phyloP scores from a whole-genome alignment of 2,329 filamentous ascomycete species.

The Torrubiellomyces zombiae region DNA sequence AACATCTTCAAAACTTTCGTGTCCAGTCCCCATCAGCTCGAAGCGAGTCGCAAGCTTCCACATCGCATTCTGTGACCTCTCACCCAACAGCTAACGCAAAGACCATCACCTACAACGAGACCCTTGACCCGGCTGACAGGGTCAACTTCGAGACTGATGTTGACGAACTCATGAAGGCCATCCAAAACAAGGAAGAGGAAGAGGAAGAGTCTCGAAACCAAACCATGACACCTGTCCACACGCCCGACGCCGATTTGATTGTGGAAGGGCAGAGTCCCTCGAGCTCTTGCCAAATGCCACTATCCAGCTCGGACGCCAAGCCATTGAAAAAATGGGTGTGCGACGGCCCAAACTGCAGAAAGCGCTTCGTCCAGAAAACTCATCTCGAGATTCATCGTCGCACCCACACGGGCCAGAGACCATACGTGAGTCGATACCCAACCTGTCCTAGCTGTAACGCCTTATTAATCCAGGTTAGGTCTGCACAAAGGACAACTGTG shows the following conservation, averaged over 20 bases:
- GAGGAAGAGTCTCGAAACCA: constrained; percentile 13
- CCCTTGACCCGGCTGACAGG: constrained; percentile 28
- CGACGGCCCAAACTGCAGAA: constrained; percentile 54
- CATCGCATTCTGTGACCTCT: constrained; percentile 7
- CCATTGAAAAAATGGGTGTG: constrained; percentile 53
- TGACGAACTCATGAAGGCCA: constrained; percentile 75
- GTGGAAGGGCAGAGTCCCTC: constrained; percentile 9
- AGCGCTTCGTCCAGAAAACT: constrained; percentile 80
- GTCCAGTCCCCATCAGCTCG: constrained; percentile 15
- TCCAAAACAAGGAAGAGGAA: constrained; percentile 48
- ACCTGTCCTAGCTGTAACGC: neutral
- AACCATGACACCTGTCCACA: constrained; percentile 9
- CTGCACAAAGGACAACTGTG: constrained; percentile 58
- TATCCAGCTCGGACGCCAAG: constrained; percentile 11
- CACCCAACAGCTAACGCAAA: constrained; percentile 19
- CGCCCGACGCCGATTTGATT: constrained; percentile 4
- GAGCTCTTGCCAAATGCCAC: constrained; percentile 14
- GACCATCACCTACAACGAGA: constrained; percentile 27
- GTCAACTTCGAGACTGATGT: constrained; percentile 64
- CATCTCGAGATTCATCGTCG: constrained; percentile 82
- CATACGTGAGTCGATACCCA: constrained; percentile 49
- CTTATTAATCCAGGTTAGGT: constrained; percentile 29
- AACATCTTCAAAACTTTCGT: constrained; percentile 15
- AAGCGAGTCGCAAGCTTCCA: constrained; percentile 16
- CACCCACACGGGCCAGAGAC: constrained; percentile 78